phyloP scores from a whole-genome alignment of 345 rosid genomes.

The Fremontodendron californicum region DNA sequence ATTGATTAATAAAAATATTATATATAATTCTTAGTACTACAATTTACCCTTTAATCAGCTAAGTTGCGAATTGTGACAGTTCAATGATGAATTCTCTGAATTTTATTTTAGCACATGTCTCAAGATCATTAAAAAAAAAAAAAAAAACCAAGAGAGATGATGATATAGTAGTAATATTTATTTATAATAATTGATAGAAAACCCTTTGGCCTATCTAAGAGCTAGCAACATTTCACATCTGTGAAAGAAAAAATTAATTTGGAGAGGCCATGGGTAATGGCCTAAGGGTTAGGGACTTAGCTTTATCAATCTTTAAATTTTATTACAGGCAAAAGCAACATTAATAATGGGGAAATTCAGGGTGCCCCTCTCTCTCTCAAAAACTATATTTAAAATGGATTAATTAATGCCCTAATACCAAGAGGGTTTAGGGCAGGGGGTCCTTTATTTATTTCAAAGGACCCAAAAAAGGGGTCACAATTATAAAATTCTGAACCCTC shows the following conservation, averaged over 20 bases:
- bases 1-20: too few species aligned
- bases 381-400: background rate
- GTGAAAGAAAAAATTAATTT: too few species aligned
- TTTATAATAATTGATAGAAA: background rate
- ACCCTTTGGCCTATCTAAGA: background rate
- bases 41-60: background rate
- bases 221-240: background rate
- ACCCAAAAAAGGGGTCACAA: background rate
- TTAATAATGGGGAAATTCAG: background rate
- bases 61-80: background rate
- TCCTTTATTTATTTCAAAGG: background rate
- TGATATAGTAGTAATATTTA: background rate
- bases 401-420: background rate
- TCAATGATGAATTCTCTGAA: slow-evolving; percentile 3
- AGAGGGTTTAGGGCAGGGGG: background rate
- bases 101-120: slow-evolving; percentile 1
- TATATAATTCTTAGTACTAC: too few species aligned
- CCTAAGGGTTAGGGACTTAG: background rate
- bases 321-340: background rate
- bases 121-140: background rate
- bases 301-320: background rate
- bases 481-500: slow-evolving; percentile 34
- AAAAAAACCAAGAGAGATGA: background rate
- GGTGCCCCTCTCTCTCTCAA: background rate
- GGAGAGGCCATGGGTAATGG: background rate